Evolutionary conservation across 1,139 yeast genomes (phyloP).

Genomic region (Debaryomycetaceae sp.): DNA sequence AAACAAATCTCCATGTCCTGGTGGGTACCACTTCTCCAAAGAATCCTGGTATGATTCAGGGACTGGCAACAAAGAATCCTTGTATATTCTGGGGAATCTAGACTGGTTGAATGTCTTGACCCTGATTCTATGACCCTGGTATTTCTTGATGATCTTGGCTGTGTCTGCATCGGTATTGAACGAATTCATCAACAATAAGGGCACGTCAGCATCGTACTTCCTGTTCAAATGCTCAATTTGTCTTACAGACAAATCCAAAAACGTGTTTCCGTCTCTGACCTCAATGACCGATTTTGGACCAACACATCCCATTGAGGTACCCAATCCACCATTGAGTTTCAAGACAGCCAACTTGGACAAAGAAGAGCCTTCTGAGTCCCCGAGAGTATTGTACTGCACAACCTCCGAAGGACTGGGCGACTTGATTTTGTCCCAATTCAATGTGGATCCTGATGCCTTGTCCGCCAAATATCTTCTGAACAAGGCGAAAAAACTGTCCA

Average conservation of each 20-base stretch:
- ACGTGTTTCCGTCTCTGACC: conserved; percentile 97
- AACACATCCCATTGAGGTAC: conserved; percentile 99
- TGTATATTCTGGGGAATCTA: conserved; percentile 90
- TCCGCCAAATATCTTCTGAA: conserved; percentile 90
- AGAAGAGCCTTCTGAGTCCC: conserved; percentile 33
- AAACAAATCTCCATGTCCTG: conserved; percentile 97
- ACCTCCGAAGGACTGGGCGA: conserved; percentile 89
- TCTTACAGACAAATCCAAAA: conserved; percentile 90
- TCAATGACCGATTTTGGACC: conserved; percentile 98
- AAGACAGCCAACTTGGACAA: conserved; percentile 87
- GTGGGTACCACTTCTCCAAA: conserved; percentile 94
- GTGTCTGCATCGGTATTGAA: conserved; percentile 97
- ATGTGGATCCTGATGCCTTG: conserved; percentile 78
- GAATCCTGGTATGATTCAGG: conserved; percentile 74
- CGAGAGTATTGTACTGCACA: conserved; percentile 62
- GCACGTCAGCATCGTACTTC: conserved; percentile 88
- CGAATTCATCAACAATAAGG: conserved; percentile 94
- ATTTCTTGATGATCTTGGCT: conserved; percentile 90
- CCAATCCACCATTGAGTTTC: conserved; percentile 96
- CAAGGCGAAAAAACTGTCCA: conserved; percentile 92
- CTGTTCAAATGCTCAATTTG: conserved; percentile 96
- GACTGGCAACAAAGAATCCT: conserved; percentile 92
- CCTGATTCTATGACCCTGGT: conserved; percentile 93
- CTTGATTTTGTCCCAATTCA: conserved; percentile 94
- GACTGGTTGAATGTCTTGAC: conserved; percentile 97